phyloP scores from a whole-genome alignment of 148 eudicot genomes.

The Rhododendron mucronatum region DNA sequence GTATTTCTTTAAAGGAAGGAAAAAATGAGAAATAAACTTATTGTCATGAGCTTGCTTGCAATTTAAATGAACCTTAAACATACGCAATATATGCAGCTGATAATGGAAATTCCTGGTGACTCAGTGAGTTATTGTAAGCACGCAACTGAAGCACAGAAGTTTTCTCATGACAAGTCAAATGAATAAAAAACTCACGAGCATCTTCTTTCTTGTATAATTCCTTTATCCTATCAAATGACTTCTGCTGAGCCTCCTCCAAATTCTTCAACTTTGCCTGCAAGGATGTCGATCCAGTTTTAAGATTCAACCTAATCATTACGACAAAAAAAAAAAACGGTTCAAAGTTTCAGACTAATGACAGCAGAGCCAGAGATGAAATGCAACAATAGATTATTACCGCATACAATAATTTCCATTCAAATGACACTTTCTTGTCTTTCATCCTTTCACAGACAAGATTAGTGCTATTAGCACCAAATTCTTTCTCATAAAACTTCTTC shows the following conservation, averaged over 20 bases:
- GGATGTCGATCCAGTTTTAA: slow-evolving; percentile 5
- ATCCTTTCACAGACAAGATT: slow-evolving; percentile 46
- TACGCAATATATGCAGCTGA: background rate
- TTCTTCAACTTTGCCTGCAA: slow-evolving; percentile 65
- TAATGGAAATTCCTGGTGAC: slow-evolving; percentile 1
- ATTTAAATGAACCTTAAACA: background rate
- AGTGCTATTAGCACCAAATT: slow-evolving; percentile 49
- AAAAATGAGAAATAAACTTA: background rate
- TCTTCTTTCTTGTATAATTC: slow-evolving; percentile 46
- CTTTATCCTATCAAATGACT: slow-evolving; percentile 50
- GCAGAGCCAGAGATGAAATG: background rate
- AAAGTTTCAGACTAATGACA: background rate
- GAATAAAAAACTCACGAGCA: slow-evolving; percentile 54
- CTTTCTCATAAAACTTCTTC: slow-evolving; percentile 57
- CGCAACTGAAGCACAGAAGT: background rate
- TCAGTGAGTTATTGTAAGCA: background rate
- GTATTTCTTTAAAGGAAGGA: background rate
- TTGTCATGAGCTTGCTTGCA: background rate
- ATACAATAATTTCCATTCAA: slow-evolving; percentile 67
- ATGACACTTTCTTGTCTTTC: slow-evolving; percentile 34
- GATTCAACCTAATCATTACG: background rate
- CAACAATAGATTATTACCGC: slow-evolving; percentile 41
- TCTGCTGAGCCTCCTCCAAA: slow-evolving; percentile 47
- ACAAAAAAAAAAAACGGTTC: background rate
- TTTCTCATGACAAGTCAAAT: background rate